Conservation (phyloP, 345 rosid genomes). For the Clarkia xantiana region DNA sequence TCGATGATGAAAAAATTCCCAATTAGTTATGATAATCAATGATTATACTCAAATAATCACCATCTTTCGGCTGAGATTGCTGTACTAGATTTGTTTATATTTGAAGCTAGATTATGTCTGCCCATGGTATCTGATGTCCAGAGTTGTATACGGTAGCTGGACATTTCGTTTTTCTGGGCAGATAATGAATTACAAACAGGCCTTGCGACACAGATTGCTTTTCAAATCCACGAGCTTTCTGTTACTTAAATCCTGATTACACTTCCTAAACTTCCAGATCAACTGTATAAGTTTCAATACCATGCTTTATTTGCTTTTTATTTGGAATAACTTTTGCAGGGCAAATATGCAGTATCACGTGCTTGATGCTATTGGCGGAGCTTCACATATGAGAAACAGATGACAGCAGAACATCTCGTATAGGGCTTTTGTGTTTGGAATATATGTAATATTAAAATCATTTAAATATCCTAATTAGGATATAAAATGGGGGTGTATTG, state of each 20-base stretch:
- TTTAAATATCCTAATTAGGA: too few relatives aligned
- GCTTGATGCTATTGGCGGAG: too few relatives aligned
- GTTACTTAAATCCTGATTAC: conserved; percentile 58
- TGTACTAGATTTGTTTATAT: too few relatives aligned
- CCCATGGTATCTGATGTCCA: conserved; percentile 84
- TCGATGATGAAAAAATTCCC: conserved; percentile 46
- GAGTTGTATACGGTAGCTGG: conserved; percentile 38
- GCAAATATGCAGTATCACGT: too few relatives aligned
- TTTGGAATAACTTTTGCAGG: too few relatives aligned
- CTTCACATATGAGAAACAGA: too few relatives aligned
- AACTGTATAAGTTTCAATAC: too few relatives aligned
- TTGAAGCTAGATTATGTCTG: conserved; percentile 4
- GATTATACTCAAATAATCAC: conserved; percentile 37
- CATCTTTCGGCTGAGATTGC: conserved; percentile 93
- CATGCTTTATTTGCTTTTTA: too few relatives aligned
- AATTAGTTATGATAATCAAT: conserved; percentile 23
- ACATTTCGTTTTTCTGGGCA: conserved; percentile 62
- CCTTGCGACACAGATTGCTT: conserved; percentile 73
- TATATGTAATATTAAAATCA: too few relatives aligned
- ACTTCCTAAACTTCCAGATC: conserved; percentile 6
- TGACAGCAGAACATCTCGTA: too few relatives aligned
- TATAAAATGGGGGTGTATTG: too few relatives aligned
- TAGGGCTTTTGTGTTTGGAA: too few relatives aligned
- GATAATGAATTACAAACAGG: conserved; percentile 26
- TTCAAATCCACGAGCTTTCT: conserved; percentile 20